A percentile compares a stretch with the other conserved stretches of the same genome.
phyloP scores from a whole-genome alignment of 768 basidiomycete species.

The Mycena maculata region DNA sequence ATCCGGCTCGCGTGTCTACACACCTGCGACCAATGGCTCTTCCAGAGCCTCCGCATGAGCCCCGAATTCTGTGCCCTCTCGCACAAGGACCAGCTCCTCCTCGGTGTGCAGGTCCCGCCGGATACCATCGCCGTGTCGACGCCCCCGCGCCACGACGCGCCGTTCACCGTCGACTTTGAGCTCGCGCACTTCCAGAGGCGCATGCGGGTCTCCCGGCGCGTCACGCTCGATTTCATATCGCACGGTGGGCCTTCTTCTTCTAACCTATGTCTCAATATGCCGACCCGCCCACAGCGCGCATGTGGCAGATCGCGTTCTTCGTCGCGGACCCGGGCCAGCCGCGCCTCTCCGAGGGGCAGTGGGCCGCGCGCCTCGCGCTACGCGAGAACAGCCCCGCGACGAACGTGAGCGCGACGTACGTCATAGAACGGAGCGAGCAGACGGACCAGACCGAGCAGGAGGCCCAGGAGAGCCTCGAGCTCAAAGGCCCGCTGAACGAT shows the following conservation, averaged over 20 bases:
- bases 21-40: constrained; percentile 52
- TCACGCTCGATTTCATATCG: constrained; percentile 61
- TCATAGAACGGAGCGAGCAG: no score
- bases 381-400: constrained; percentile 21
- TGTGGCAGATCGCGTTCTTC: constrained; percentile 50
- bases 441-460: no score
- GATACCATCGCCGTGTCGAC: constrained; percentile 49
- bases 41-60: constrained; percentile 50
- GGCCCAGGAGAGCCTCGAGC: no score
- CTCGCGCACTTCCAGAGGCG: constrained; percentile 61
- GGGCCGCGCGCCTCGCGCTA: constrained; percentile 27
- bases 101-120: constrained; percentile 41
- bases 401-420: background rate
- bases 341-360: constrained; percentile 30
- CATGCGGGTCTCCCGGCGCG: constrained; percentile 55
- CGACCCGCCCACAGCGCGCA: constrained; percentile 42
- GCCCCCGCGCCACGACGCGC: constrained; percentile 44
- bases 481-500: no score
- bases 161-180: constrained; percentile 52
- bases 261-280: background rate
- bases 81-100: constrained; percentile 27
- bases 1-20: constrained; percentile 60
- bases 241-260: constrained; percentile 47
- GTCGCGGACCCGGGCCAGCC: constrained; percentile 17
- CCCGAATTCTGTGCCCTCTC: constrained; percentile 47